Evolutionary conservation across 495 filamentous ascomycete genomes (phyloP), one percentile per base, ranked within the genome.

Genomic region (Apodospora peruviana): DNA sequence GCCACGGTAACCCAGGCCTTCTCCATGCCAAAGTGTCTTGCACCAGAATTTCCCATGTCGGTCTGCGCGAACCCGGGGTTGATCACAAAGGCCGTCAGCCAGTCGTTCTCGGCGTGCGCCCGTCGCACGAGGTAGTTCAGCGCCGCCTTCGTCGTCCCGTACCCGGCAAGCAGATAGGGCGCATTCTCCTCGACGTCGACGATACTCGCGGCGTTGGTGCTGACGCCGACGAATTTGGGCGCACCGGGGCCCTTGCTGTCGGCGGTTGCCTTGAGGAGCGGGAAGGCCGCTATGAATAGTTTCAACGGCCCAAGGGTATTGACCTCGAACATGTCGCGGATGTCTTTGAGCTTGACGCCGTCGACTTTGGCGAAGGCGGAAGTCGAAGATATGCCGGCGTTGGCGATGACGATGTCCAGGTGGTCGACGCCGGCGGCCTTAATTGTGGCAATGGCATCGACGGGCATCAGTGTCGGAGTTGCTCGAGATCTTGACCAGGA

Each of bases 261-360:
- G 10, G 22, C 46, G 12, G 57, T 43, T 0, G 42, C 48, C 45
- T 63, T 53, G 16, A 78, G 58, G 0, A 76, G 58, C 20, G 56
- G 58, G 10, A 54, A 55, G 7, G 48, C 51, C 16, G 72, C 74
- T 48, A 73, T 63, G 52, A 70, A 75, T 1, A 78, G 61, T 3
- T 45, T 45, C 8, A 77, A 27, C 8, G 58, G 50, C 12, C 61
- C 64, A 19, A 66, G 49, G 20, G 59, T 57, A 50, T 78, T 78
- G 44, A 72, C 56, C 2, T 67, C 55, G 44, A 75, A 45, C 42
- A 71, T 57, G 32, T 65, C 41, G 39, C 57, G 56, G 14, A 75
- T 38, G n/a, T 61, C 57, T 7, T 54, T 52, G 8, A 63, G 22
- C 20, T 46, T 25, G 17, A 53, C 34, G n/a, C 14, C 43, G 34